These are phyloP conservation scores for Ophiocordyceps camponoti-leonardi DNA, from an alignment of 2,329 filamentous ascomycete species.

Conservation along the genomic window DNA sequence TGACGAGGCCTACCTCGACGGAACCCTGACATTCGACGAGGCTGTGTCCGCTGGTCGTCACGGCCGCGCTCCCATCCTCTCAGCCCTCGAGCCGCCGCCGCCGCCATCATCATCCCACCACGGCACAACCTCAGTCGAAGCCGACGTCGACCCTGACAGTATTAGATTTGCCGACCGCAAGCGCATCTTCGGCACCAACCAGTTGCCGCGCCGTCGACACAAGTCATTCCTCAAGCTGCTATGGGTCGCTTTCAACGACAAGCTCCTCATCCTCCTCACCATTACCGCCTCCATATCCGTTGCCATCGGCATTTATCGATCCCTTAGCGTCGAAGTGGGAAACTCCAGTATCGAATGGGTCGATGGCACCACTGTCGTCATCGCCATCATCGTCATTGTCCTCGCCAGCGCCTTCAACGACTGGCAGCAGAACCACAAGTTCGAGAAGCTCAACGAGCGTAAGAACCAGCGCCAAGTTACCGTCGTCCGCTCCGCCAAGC, in stretches of 20 bases:
- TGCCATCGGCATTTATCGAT: slow-evolving; percentile 58
- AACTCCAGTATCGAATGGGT: slow-evolving; percentile 56
- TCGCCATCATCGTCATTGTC: slow-evolving; percentile 61
- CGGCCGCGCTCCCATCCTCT: slow-evolving; percentile 11
- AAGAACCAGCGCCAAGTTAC: slow-evolving; percentile 63
- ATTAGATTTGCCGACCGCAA: slow-evolving; percentile 37
- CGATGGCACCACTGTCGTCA: slow-evolving; percentile 64
- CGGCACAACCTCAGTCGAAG: slow-evolving; percentile 10
- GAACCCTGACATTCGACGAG: slow-evolving; percentile 28
- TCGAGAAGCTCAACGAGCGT: slow-evolving; percentile 64
- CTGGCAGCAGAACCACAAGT: slow-evolving; percentile 68
- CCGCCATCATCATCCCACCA: slow-evolving; percentile 5
- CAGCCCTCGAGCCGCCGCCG: slow-evolving; percentile 4
- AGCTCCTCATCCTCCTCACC: slow-evolving; percentile 56
- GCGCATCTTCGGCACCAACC: slow-evolving; percentile 51
- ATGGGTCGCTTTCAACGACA: slow-evolving; percentile 74
- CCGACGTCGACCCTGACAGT: slow-evolving; percentile 8
- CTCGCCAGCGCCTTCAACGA: slow-evolving; percentile 64
- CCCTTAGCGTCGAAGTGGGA: slow-evolving; percentile 34
- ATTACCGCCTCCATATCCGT: slow-evolving; percentile 58
- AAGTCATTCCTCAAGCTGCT: slow-evolving; percentile 50
- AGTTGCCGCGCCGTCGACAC: slow-evolving; percentile 37
- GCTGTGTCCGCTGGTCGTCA: slow-evolving; percentile 22
- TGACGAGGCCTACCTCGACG: slow-evolving; percentile 29
- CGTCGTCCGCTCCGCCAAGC: slow-evolving; percentile 57